Evolutionary conservation across 2,329 filamentous ascomycete species (phyloP), one percentile per base, ranked within the genome.

Genomic region (Orbilia ellipsospora): DNA sequence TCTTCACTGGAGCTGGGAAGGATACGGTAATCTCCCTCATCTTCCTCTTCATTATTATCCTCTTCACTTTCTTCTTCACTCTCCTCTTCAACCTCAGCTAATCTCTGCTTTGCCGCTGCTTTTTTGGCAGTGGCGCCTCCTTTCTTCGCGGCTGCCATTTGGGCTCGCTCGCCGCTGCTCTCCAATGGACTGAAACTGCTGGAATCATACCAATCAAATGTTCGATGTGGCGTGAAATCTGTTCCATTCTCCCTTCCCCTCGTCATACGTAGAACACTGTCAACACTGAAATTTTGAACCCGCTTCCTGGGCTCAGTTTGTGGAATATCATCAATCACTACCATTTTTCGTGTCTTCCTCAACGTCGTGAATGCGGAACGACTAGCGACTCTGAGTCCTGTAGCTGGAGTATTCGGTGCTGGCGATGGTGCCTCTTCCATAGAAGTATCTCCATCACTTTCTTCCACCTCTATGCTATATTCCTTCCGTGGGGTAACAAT

Each of bases 201-300:
- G 13, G 70, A 74, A 63, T 74, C 57, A 48, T 74, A 74, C 70
- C 70, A 74, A 4, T 50, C 64, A 18, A 55, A 51, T 2, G 7
- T 59, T 12, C 70, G 56, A 55, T 68, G 70, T 1, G 56, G 36
- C 2, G 59, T 64, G 16, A 18, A 61, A 16, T 40, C 60, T 20
- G n/a, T 48, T 7, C 36, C 52, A n/a, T 50, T 50, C 31, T n/a
- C n/a, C 20, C 5, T 57, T 26, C 10, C 20, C 7, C 51, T 18
- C 26, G 26, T 42, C 18, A 15, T 52, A 20, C 40, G 48, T 6
- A 68, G 48, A 5, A 28, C 44, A n/a, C 26, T 55, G 45, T 13
- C 42, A 36, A 23, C 8, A 2, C 4, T 52, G 20, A 52, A 23
- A 18, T 45, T 18, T 23, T 48, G 36, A 28, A 56, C 20, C 1